These are phyloP conservation scores for Yarrowia sp. DNA, from an alignment of 805 yeast species.

Conservation along the genomic window DNA sequence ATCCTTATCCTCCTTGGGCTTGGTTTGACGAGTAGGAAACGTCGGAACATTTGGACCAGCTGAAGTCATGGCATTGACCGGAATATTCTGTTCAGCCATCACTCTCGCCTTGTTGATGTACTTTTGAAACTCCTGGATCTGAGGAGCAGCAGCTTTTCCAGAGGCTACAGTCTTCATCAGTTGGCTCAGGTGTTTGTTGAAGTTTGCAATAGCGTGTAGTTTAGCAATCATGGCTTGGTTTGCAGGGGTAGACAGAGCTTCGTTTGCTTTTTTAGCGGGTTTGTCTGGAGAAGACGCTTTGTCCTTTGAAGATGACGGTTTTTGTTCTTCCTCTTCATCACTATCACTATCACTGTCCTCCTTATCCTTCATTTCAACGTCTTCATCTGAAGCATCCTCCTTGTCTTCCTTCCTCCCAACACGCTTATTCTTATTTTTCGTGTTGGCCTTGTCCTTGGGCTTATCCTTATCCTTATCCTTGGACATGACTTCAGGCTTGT, in stretches of 20 bases:
- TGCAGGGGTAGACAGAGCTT: constrained; percentile 29
- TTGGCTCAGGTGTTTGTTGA: constrained; percentile 61
- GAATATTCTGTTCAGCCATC: constrained; percentile 21
- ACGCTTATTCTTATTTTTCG: neutral
- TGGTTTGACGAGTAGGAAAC: neutral
- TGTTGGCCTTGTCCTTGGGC: constrained; percentile 37
- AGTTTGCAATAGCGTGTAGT: constrained; percentile 75
- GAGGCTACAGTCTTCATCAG: constrained; percentile 85
- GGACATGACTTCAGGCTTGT: too few species aligned
- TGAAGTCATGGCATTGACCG: constrained; percentile 19
- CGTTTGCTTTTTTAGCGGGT: constrained; percentile 27
- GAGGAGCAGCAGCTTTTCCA: constrained; percentile 69
- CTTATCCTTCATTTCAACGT: constrained; percentile 18
- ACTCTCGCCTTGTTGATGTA: constrained; percentile 71
- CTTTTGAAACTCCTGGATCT: constrained; percentile 74
- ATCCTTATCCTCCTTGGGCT: neutral
- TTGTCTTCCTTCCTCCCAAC: neutral
- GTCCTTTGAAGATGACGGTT: neutral
- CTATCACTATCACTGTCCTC: neutral
- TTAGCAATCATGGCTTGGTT: constrained; percentile 82
- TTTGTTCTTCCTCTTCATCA: neutral
- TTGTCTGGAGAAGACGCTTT: neutral
- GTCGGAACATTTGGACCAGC: neutral
- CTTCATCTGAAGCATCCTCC: neutral
- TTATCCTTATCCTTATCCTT: constrained; percentile 32